phyloP scores from a whole-genome alignment of 768 basidiomycete species.

The Xanthoconium purpureum region DNA sequence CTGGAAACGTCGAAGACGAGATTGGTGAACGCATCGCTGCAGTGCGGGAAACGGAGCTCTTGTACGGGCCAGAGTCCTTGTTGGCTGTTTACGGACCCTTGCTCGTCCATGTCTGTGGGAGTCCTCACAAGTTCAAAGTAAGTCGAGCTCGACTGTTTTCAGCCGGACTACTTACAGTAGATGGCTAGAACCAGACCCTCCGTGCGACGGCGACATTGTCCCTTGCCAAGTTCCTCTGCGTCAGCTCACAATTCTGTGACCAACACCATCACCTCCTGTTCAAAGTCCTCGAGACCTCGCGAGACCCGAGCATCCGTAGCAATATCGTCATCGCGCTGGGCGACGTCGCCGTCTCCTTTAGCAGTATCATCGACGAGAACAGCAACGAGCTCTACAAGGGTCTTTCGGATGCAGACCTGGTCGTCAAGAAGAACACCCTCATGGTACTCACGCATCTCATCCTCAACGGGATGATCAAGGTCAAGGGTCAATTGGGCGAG shows the following conservation, averaged over 20 bases:
- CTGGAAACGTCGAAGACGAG: slow-evolving; percentile 96
- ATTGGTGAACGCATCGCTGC: slow-evolving; percentile 88
- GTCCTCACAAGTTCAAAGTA: slow-evolving; percentile 89
- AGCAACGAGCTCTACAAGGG: slow-evolving; percentile 94
- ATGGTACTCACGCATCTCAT: slow-evolving; percentile 98
- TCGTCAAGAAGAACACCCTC: slow-evolving; percentile 98
- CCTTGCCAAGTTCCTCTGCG: slow-evolving; percentile 95
- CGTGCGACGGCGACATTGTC: slow-evolving; percentile 84
- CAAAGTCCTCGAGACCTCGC: slow-evolving; percentile 89
- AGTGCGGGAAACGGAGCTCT: slow-evolving; percentile 81
- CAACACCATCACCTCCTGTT: slow-evolving; percentile 84
- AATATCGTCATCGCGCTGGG: slow-evolving; percentile 98
- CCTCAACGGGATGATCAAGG: slow-evolving; percentile 98
- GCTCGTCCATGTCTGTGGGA: slow-evolving; percentile 86
- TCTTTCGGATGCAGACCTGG: slow-evolving; percentile 77
- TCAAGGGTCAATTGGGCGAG: slow-evolving; percentile 98
- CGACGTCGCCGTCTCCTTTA: slow-evolving; percentile 98
- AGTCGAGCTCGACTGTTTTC: neutral
- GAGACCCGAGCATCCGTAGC: slow-evolving; percentile 84
- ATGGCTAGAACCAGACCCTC: slow-evolving; percentile 74
- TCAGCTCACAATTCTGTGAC: slow-evolving; percentile 93
- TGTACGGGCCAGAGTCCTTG: slow-evolving; percentile 80
- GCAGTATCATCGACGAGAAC: slow-evolving; percentile 95
- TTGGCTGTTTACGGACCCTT: slow-evolving; percentile 86
- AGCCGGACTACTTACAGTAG: slow-evolving; percentile 4